A percentile compares a stretch with the other conserved stretches of the same genome.
Conservation (phyloP, 2,329 filamentous ascomycete species). For the Dryadomyces quercus-mongolicae region DNA sequence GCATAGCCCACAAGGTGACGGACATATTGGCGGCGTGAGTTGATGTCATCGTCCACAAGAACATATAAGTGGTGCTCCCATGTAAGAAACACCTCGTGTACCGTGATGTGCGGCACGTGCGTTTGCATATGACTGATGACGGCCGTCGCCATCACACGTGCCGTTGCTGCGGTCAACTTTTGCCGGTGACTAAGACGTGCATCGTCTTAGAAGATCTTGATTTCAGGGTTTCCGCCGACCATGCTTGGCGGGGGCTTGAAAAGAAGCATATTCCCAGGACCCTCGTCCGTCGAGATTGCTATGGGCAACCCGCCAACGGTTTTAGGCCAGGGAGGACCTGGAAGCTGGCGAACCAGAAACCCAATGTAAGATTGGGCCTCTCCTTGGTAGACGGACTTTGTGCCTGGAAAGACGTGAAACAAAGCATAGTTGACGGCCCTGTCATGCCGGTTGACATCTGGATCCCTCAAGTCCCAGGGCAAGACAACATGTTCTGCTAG, state of each 20-base stretch:
- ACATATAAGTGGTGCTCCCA: background rate
- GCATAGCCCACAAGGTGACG: background rate
- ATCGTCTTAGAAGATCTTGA: background rate
- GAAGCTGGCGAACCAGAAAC: background rate
- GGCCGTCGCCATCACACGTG: background rate
- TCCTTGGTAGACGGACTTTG: background rate
- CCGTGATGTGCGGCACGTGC: background rate
- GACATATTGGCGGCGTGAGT: background rate
- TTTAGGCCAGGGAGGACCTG: background rate
- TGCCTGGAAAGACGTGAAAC: background rate
- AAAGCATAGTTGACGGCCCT: background rate
- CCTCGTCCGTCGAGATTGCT: background rate
- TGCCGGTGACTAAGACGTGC: background rate
- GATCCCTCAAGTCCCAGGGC: background rate
- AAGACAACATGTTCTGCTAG: background rate
- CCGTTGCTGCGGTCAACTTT: background rate
- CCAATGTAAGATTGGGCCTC: background rate
- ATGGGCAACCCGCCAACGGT: background rate
- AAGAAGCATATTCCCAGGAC: background rate
- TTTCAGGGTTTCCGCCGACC: too few species aligned
- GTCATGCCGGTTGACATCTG: background rate
- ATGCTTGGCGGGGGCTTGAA: background rate
- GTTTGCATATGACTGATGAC: background rate
- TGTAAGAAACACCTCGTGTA: background rate
- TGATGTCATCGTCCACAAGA: background rate